Percentiles rank a stretch among this genome's conserved stretches.
These are phyloP conservation scores for Yarrowia hollandica DNA, from an alignment of 805 yeast species.

Conservation along the genomic window DNA sequence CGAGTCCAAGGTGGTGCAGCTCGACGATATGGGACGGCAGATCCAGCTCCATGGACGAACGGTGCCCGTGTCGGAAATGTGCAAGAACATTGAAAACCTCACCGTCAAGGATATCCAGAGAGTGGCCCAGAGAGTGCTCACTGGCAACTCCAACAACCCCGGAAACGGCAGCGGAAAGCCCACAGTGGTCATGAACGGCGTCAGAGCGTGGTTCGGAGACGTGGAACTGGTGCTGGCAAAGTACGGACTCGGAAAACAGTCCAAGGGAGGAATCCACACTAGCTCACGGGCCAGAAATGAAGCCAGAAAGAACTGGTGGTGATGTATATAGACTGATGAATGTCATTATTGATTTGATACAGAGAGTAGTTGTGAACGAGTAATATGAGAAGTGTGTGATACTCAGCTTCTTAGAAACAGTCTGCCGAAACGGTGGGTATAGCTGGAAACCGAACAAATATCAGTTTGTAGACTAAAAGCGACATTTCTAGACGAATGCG, in stretches of 20 bases:
- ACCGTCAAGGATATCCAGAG: slow-evolving; percentile 65
- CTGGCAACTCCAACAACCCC: slow-evolving; percentile 54
- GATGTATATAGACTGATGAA: slow-evolving; percentile 11
- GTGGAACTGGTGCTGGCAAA: slow-evolving; percentile 60
- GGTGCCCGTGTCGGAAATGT: slow-evolving; percentile 78
- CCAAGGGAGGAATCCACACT: slow-evolving; percentile 26
- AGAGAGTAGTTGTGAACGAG: no score
- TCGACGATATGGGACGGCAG: slow-evolving; percentile 95
- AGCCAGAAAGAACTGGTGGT: slow-evolving; percentile 28
- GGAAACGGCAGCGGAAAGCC: slow-evolving; percentile 64
- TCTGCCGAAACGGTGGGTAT: no score
- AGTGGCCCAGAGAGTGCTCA: slow-evolving; percentile 73
- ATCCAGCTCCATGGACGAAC: slow-evolving; percentile 78
- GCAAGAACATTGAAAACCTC: slow-evolving; percentile 66
- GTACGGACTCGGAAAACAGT: slow-evolving; percentile 66
- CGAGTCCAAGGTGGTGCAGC: slow-evolving; percentile 88
- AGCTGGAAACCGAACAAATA: no score
- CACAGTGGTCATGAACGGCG: slow-evolving; percentile 88
- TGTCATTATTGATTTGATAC: no score
- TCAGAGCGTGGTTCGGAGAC: slow-evolving; percentile 82
- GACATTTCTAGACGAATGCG: no score
- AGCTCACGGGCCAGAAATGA: slow-evolving; percentile 11
- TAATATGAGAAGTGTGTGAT: no score
- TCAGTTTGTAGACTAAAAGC: no score
- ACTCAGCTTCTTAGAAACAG: no score